A percentile compares a stretch with the other conserved stretches of the same genome.
Evolutionary conservation across 1,284 basidiomycete genomes (phyloP).

Genomic region (Cutaneotrichosporon mucoides): DNA sequence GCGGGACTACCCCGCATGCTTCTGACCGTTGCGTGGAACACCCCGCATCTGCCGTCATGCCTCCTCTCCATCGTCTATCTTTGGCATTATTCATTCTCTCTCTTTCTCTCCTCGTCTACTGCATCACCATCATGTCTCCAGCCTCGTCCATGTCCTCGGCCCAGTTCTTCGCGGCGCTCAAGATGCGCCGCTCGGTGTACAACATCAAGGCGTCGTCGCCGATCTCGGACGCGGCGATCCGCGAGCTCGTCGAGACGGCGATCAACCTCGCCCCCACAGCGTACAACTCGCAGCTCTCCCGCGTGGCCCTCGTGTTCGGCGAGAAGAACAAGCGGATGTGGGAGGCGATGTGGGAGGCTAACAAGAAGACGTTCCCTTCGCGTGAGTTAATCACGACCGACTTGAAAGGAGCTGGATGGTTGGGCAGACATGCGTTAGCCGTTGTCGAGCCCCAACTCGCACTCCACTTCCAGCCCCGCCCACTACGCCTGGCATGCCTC

Average conservation of each 20-base stretch:
- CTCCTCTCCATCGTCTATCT: too few species aligned
- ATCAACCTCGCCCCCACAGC: constrained; percentile 49
- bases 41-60: too few species aligned
- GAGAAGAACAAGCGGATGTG: constrained; percentile 50
- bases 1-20: too few species aligned
- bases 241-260: constrained; percentile 46
- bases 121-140: not conserved
- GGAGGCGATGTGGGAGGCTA: constrained; percentile 35
- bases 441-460: too few species aligned
- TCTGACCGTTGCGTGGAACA: too few species aligned
- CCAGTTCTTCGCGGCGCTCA: not conserved
- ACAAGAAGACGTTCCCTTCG: not conserved
- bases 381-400: not conserved
- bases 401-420: too few species aligned
- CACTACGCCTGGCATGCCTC: too few species aligned
- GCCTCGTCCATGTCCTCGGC: not conserved
- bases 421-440: too few species aligned
- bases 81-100: too few species aligned
- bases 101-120: not conserved
- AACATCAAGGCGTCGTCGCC: constrained; percentile 44
- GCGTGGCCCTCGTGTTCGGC: constrained; percentile 50
- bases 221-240: constrained; percentile 45
- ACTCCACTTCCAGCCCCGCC: too few species aligned
- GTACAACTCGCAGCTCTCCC: constrained; percentile 52
- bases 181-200: constrained; percentile 50